Conservation (phyloP, 805 yeast genomes). For the Lachancea waltii region DNA sequence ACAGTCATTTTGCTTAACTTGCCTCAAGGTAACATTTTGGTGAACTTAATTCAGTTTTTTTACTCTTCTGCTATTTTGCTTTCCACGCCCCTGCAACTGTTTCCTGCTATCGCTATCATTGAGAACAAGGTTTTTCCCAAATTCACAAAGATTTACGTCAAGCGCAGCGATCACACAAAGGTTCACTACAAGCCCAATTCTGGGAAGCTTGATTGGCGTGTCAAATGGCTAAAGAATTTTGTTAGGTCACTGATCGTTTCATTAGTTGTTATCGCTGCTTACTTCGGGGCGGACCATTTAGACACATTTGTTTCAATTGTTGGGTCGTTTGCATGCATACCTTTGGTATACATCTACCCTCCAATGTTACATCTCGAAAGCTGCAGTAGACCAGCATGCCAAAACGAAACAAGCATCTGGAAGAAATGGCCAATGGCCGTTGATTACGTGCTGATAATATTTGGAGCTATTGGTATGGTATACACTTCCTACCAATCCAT, state of each 20-base stretch:
- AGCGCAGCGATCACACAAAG: slow-evolving; percentile 13
- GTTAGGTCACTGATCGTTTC: slow-evolving; percentile 50
- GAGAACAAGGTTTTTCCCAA: slow-evolving; percentile 54
- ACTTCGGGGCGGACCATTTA: slow-evolving; percentile 59
- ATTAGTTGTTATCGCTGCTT: slow-evolving; percentile 51
- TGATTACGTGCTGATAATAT: slow-evolving; percentile 43
- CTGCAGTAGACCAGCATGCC: slow-evolving; percentile 33
- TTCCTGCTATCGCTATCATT: slow-evolving; percentile 70
- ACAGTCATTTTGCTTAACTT: slow-evolving; percentile 68
- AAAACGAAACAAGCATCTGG: slow-evolving; percentile 3
- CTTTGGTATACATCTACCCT: slow-evolving; percentile 80
- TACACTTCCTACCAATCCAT: slow-evolving; percentile 63
- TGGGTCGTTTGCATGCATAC: slow-evolving; percentile 81
- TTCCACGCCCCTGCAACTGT: slow-evolving; percentile 74
- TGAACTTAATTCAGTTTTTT: slow-evolving; percentile 59
- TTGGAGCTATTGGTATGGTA: slow-evolving; percentile 57
- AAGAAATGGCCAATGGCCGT: slow-evolving; percentile 34
- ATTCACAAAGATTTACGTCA: slow-evolving; percentile 21
- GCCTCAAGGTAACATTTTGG: slow-evolving; percentile 59
- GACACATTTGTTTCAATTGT: slow-evolving; percentile 74
- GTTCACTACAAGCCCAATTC: slow-evolving; percentile 31
- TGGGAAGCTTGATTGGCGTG: slow-evolving; percentile 47
- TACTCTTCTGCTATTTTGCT: slow-evolving; percentile 69
- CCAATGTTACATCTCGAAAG: slow-evolving; percentile 64
- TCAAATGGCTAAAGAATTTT: slow-evolving; percentile 63